A percentile compares a stretch with the other conserved stretches of the same genome.
Evolutionary conservation across 2,329 filamentous ascomycete species (phyloP).

Genomic region (Colletotrichum sp.): DNA sequence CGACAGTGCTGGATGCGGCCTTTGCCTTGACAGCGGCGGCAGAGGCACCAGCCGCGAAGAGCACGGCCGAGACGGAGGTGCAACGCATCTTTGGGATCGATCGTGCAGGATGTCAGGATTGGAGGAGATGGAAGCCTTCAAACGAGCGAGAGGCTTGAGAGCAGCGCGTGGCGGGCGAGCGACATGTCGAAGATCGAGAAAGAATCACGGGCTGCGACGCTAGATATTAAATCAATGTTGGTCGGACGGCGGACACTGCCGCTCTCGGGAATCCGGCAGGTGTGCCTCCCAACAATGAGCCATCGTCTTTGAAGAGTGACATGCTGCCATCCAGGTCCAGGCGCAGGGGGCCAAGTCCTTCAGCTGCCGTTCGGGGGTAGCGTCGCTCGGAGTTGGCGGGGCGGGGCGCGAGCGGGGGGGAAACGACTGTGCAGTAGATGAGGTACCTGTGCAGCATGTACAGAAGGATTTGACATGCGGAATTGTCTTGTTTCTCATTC

Average conservation of each 20-base stretch:
- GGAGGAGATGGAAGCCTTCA: background rate
- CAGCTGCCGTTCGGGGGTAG: background rate
- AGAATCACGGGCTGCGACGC: background rate
- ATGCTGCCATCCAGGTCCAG: background rate
- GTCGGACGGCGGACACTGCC: background rate
- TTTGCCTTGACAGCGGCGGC: constrained; percentile 23
- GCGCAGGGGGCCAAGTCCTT: background rate
- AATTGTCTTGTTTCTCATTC: background rate
- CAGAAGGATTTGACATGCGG: background rate
- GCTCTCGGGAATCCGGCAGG: background rate
- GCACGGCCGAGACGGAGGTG: constrained; percentile 7
- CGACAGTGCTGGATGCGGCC: constrained; percentile 7
- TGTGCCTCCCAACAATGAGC: background rate
- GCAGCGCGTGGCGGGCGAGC: background rate
- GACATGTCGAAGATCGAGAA: background rate
- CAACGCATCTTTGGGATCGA: background rate
- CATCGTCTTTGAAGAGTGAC: background rate
- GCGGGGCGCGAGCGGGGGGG: background rate
- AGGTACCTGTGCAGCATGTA: background rate
- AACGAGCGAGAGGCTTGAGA: background rate
- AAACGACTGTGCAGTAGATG: background rate
- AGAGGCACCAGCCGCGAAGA: constrained; percentile 31
- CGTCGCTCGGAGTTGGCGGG: background rate
- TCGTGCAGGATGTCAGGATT: background rate
- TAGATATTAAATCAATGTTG: background rate